Base-by-base conservation (phyloP, 2,329 filamentous ascomycete genomes). In the Talaromyces atroroseus region DNA sequence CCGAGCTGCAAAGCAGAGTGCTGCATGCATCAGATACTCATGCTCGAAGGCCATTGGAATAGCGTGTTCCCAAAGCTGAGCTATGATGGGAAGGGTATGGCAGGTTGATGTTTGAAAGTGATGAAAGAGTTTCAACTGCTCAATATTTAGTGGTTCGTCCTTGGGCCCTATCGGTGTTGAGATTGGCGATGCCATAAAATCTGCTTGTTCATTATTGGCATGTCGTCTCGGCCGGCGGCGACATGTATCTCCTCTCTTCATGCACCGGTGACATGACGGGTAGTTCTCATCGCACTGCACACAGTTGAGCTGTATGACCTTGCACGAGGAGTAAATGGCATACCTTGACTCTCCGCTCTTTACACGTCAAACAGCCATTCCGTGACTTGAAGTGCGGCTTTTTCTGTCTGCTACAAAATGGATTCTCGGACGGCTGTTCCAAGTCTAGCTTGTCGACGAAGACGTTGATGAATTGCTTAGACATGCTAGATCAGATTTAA, bases 1-100 rank as follows among this genome's bases (percentile, higher is more conserved):
- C 7, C 56, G 38, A 16, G 56, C 50, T n/a, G 56, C 45, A 20
- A 58, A 36, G 32, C 51, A 54, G 16, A 58, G 14, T 4, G 52
- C 51, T 6, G 50, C 56, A 47, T 58, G 51, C 56, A 58, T 58
- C 34, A 58, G 46, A 54, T 54, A 54, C 11, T 50, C 46, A 20
- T 51, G 44, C 32, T 49, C 50, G 18, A 58, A 58, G 16, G 56
- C 50, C 34, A 54, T 40, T n/a, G 46, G 44, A 24, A 58, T 21
- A 4, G 52, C 46, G 10, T 44, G 40, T 38, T 54, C 47, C 56
- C 56, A 58, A 16, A 54, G 38, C n/a, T 52, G 51, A 23, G 24
- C 16, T 5, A 54, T 20, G 0, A 58, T 16, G 14, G 56, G 51
- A 10, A 54, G 51, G 21, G 56, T 54, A n/a, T 40, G 38, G 8